A percentile compares a stretch with the other conserved stretches of the same genome.
phyloP scores from a whole-genome alignment of 169 alveolate genomes.

The Plasmodium sp. region DNA sequence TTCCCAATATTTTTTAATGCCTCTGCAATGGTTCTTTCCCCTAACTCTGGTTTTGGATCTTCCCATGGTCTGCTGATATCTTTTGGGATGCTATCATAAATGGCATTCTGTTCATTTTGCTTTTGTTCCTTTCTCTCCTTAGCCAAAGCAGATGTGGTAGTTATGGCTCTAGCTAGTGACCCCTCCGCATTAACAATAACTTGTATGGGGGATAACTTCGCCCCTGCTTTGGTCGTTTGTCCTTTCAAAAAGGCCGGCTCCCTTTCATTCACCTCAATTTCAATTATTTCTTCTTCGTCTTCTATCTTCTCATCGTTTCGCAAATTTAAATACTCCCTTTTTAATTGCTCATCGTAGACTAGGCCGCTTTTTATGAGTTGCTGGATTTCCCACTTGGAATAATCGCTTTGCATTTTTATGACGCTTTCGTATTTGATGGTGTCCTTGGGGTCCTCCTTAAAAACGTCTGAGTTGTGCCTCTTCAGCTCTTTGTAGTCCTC shows the following conservation, averaged over 20 bases:
- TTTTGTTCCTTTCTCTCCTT: conserved; percentile 91
- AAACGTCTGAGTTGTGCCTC: neutral
- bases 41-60: conserved; percentile 93
- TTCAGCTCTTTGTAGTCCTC: conserved; percentile 25
- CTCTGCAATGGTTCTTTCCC: conserved; percentile 90
- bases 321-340: conserved; percentile 34
- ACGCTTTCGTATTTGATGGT: conserved; percentile 75
- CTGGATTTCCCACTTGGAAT: conserved; percentile 84
- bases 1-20: conserved; percentile 81
- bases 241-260: conserved; percentile 97
- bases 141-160: conserved; percentile 91
- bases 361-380: conserved; percentile 81
- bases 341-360: conserved; percentile 67
- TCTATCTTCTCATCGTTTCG: conserved; percentile 73
- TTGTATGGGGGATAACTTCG: conserved; percentile 91
- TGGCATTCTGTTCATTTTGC: conserved; percentile 86
- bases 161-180: conserved; percentile 90
- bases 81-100: conserved; percentile 89
- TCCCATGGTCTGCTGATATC: conserved; percentile 93
- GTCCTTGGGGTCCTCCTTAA: conserved; percentile 28
- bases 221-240: conserved; percentile 94
- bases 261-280: conserved; percentile 93
- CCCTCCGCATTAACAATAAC: conserved; percentile 95
- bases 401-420: conserved; percentile 77
- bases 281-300: conserved; percentile 80